These are phyloP conservation scores for Caloboletus inedulis DNA, from an alignment of 1,284 basidiomycete genomes.

Conservation along the genomic window DNA sequence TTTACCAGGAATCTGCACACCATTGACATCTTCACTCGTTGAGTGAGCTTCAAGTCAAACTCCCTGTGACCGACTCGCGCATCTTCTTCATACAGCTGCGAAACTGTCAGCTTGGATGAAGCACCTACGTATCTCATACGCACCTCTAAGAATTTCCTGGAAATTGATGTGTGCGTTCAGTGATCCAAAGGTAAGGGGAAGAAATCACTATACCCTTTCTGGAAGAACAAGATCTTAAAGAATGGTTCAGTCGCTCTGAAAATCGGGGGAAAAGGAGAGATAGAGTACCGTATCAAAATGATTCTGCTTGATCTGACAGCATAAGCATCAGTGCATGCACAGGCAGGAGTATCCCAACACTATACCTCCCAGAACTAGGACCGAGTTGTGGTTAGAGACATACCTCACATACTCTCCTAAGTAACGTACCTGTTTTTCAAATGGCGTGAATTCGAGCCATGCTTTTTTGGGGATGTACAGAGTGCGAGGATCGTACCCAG, in stretches of 20 bases:
- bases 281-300: slow-evolving; percentile 78
- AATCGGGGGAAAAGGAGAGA: background rate
- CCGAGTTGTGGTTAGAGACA: background rate
- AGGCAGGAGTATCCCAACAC: background rate
- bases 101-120: slow-evolving; percentile 25
- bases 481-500: slow-evolving; percentile 92
- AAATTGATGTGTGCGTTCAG: slow-evolving; percentile 1
- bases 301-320: slow-evolving; percentile 80
- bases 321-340: background rate
- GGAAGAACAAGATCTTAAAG: slow-evolving; percentile 86
- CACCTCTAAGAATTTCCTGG: slow-evolving; percentile 69
- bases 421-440: slow-evolving; percentile 79
- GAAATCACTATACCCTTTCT: slow-evolving; percentile 71
- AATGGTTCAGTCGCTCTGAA: slow-evolving; percentile 9
- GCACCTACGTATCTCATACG: background rate
- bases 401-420: background rate
- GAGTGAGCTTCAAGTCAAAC: slow-evolving; percentile 90
- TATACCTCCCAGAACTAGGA: slow-evolving; percentile 84
- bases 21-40: slow-evolving; percentile 98
- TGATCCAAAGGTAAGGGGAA: background rate
- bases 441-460: slow-evolving; percentile 89
- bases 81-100: slow-evolving; percentile 90
- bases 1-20: slow-evolving; percentile 39
- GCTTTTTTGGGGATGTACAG: slow-evolving; percentile 76
- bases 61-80: slow-evolving; percentile 87